Percentiles rank a stretch among this genome's conserved stretches.
Conservation (phyloP, 768 basidiomycete species). For the Lactifluus subvellereus region DNA sequence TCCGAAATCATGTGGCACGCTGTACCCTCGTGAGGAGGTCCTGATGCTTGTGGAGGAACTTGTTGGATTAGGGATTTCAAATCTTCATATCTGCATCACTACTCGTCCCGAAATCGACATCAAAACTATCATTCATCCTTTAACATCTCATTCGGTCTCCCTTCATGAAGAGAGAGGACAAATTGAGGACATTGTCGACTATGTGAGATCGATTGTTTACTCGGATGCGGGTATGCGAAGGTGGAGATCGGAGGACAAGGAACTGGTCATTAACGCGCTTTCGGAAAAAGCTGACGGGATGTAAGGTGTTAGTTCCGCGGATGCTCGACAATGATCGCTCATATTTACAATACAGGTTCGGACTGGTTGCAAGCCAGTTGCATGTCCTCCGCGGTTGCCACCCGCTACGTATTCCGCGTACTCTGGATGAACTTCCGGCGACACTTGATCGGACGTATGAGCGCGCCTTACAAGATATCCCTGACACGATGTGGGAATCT, state of each 20-base stretch:
- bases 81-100: not conserved
- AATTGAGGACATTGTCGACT: not conserved
- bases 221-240: not conserved
- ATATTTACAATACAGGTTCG: not conserved
- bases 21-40: not conserved
- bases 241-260: not conserved
- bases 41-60: not conserved
- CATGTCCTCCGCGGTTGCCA: not conserved
- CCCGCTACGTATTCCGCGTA: not conserved
- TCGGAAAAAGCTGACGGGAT: not conserved
- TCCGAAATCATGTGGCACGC: not conserved
- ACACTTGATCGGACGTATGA: not conserved
- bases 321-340: not conserved
- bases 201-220: not conserved
- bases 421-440: not conserved
- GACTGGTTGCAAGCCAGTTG: not conserved
- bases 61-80: not conserved
- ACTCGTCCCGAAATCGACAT: constrained; percentile 1
- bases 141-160: not conserved
- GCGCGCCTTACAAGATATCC: not conserved
- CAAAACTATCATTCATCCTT: not conserved
- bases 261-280: not conserved
- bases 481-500: not conserved
- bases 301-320: not conserved
- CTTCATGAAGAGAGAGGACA: not conserved